These are phyloP conservation scores for Bassia scoparia DNA, from an alignment of 148 eudicot genomes.

Conservation along the genomic window DNA sequence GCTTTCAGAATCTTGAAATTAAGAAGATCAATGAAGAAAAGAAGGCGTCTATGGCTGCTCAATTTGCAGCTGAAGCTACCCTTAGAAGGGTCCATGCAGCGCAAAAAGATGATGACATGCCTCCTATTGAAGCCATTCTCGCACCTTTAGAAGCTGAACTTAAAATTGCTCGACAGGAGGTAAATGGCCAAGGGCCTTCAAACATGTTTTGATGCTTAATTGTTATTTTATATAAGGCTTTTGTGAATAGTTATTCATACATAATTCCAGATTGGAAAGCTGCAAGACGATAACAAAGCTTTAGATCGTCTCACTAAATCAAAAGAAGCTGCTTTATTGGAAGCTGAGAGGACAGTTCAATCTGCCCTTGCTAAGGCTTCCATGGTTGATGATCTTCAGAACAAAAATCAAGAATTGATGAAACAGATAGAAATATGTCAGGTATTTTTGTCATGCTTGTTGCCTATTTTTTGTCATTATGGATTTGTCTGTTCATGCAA, in stretches of 20 bases:
- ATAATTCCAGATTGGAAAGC: constrained; percentile 57
- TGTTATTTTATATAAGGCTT: not conserved
- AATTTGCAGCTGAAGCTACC: constrained; percentile 99
- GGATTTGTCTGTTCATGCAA: not conserved
- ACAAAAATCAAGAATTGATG: constrained; percentile 86
- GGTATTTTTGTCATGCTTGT: constrained; percentile 34
- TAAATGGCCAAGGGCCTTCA: constrained; percentile 9
- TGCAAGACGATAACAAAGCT: constrained; percentile 95
- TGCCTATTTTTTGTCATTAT: not conserved
- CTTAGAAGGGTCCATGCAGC: constrained; percentile 96
- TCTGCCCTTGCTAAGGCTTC: constrained; percentile 85
- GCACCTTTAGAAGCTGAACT: constrained; percentile 97
- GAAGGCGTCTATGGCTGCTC: constrained; percentile 87
- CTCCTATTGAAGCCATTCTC: constrained; percentile 92
- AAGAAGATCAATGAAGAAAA: constrained; percentile 89
- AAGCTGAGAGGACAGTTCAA: constrained; percentile 82
- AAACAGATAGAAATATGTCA: constrained; percentile 98
- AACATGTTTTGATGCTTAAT: not conserved
- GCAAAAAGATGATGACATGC: constrained; percentile 95
- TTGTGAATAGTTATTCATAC: constrained; percentile 19
- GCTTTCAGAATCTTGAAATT: constrained; percentile 75
- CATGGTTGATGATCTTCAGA: constrained; percentile 91
- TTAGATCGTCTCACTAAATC: constrained; percentile 94
- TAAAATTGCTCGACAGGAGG: constrained; percentile 47
- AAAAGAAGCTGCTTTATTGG: constrained; percentile 87